phyloP scores from a whole-genome alignment of 805 yeast species.

The Dipodascus albidus region DNA sequence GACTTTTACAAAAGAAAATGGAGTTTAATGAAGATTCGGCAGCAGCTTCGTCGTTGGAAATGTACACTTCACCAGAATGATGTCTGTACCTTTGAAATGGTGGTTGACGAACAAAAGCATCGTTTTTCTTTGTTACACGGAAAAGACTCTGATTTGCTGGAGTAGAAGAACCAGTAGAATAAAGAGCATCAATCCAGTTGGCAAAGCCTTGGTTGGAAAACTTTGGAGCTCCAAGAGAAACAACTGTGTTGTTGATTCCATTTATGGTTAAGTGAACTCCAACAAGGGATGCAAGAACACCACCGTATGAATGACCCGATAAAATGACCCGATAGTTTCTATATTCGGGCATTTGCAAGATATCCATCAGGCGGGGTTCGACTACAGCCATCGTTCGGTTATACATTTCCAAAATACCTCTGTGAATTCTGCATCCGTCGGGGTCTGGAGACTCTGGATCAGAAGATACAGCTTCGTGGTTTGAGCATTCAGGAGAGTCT shows the following conservation, averaged over 20 bases:
- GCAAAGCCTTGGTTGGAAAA: neutral
- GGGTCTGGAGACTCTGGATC: neutral
- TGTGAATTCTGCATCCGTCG: neutral
- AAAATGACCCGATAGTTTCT: neutral
- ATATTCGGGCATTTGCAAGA: neutral
- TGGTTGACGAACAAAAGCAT: neutral
- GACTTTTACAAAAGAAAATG: neutral
- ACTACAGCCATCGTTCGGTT: neutral
- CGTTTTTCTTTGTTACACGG: constrained; percentile 1
- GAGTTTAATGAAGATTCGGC: too few relatives aligned
- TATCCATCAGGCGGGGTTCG: neutral
- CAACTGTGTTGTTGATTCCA: neutral
- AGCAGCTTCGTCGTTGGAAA: neutral
- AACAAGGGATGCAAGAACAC: neutral
- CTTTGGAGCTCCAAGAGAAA: neutral
- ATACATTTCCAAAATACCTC: neutral
- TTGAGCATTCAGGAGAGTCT: neutral
- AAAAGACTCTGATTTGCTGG: neutral
- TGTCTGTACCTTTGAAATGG: neutral
- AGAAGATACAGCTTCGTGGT: neutral
- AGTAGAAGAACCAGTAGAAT: neutral
- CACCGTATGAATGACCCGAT: neutral
- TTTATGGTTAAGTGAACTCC: neutral
- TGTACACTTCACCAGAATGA: neutral
- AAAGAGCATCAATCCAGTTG: neutral